phyloP scores from a whole-genome alignment of 352 stramenopile species.

The Pilasporangium apinafurcum region DNA sequence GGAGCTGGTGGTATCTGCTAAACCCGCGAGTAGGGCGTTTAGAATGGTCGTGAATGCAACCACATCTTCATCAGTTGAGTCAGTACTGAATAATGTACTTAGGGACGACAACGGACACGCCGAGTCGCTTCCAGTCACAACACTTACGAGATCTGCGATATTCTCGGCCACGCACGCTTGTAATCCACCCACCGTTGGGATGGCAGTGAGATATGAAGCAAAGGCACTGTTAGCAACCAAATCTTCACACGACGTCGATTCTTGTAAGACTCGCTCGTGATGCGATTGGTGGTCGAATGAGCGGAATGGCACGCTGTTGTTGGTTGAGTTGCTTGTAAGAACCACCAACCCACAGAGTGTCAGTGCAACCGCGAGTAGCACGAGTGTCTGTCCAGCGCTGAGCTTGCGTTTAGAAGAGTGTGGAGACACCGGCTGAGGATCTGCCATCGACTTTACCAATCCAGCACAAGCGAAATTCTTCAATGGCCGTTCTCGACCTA shows the following conservation, averaged over 20 bases:
- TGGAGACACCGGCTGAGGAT: too few species aligned
- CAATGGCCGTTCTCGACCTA: too few species aligned
- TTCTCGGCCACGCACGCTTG: conserved; percentile 46
- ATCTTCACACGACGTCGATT: conserved; percentile 28
- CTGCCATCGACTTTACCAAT: too few species aligned
- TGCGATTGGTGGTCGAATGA: too few species aligned
- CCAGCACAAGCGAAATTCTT: too few species aligned
- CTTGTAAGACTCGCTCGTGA: too few species aligned
- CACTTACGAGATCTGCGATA: conserved; percentile 27
- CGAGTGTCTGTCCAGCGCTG: too few species aligned
- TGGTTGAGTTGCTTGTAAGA: too few species aligned
- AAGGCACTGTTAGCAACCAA: conserved; percentile 32
- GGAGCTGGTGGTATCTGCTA: conserved; percentile 12
- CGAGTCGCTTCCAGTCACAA: conserved; percentile 22
- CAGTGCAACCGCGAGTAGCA: too few species aligned
- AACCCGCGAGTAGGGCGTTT: conserved; percentile 21
- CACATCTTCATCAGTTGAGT: conserved; percentile 16
- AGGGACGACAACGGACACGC: conserved; percentile 49
- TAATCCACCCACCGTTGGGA: conserved; percentile 37
- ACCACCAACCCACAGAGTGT: too few species aligned
- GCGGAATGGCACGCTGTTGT: too few species aligned
- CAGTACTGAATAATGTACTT: conserved; percentile 21
- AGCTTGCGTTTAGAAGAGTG: too few species aligned
- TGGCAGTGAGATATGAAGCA: conserved; percentile 28
- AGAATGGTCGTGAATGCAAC: conserved; percentile 36